Percentiles rank a stretch among this genome's conserved stretches.
These are phyloP conservation scores for Ganoderma multipileum DNA, from an alignment of 1,284 basidiomycete species.

Conservation along the genomic window DNA sequence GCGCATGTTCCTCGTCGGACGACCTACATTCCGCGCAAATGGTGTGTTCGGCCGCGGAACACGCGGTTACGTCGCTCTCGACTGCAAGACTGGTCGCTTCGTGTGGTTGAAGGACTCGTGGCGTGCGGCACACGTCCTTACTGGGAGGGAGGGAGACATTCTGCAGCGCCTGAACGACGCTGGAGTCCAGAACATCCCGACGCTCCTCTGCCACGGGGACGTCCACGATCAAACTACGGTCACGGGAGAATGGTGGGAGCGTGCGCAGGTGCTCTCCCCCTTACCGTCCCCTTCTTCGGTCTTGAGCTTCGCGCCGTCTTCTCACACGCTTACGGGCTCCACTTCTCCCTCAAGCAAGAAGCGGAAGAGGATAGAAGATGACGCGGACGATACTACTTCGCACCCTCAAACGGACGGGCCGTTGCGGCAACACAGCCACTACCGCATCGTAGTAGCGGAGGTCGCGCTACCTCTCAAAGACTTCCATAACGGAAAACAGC, in stretches of 20 bases:
- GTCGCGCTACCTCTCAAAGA: constrained; percentile 11
- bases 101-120: constrained; percentile 26
- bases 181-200: constrained; percentile 7
- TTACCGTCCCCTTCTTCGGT: too few species aligned
- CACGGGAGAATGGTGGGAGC: constrained; percentile 6
- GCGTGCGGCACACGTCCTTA: constrained; percentile 6
- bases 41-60: constrained; percentile 18
- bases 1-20: constrained; percentile 14
- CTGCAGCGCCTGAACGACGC: constrained; percentile 11
- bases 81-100: constrained; percentile 7
- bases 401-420: constrained; percentile 4
- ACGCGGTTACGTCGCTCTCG: constrained; percentile 16
- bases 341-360: constrained; percentile 4
- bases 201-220: constrained; percentile 22
- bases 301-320: too few species aligned
- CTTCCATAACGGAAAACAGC: constrained; percentile 15
- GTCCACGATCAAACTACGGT: constrained; percentile 12
- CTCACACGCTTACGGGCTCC: not conserved
- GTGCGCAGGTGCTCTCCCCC: not conserved
- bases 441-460: constrained; percentile 20
- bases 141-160: constrained; percentile 14
- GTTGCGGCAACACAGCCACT: constrained; percentile 18
- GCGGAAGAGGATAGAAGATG: constrained; percentile 4
- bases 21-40: constrained; percentile 7
- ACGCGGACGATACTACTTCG: not conserved